Conservation (phyloP, 768 basidiomycete genomes). For the Symmetrospora coprosmae region DNA sequence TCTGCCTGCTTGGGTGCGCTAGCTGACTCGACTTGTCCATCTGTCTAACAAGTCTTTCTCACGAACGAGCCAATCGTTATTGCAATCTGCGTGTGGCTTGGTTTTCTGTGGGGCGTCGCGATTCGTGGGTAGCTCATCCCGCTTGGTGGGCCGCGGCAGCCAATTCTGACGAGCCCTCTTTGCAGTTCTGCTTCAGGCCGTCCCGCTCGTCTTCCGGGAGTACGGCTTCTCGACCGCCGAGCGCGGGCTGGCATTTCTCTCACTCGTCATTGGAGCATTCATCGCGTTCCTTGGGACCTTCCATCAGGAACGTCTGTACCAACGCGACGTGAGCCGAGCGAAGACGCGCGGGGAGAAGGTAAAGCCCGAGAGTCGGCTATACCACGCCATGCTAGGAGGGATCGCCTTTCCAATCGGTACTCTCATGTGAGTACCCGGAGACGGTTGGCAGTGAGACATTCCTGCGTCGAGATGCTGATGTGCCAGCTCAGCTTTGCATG, state of each 20-base stretch:
- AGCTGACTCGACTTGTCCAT: background rate
- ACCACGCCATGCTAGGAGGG: constrained; percentile 12
- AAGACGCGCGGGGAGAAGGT: background rate
- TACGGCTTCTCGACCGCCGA: background rate
- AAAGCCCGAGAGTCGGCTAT: constrained; percentile 20
- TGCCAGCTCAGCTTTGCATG: constrained; percentile 1
- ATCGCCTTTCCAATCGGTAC: background rate
- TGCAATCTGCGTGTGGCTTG: constrained; percentile 14
- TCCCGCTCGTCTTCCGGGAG: constrained; percentile 12
- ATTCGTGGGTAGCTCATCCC: too few species aligned
- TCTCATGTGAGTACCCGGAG: constrained; percentile 12
- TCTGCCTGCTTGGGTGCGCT: background rate
- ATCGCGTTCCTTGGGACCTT: background rate
- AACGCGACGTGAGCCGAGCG: background rate
- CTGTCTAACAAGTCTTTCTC: constrained; percentile 8
- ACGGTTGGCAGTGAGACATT: too few species aligned
- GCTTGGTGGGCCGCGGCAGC: too few species aligned
- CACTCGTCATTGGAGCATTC: constrained; percentile 5
- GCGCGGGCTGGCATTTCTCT: background rate
- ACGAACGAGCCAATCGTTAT: constrained; percentile 6
- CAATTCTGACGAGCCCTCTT: too few species aligned
- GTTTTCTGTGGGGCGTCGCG: constrained; percentile 8
- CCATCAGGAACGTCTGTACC: constrained; percentile 15
- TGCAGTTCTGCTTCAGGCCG: constrained; percentile 8
- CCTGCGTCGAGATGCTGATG: background rate